These are phyloP conservation scores for Penicillium sp. DNA, from an alignment of 2,329 filamentous ascomycete species.

Conservation along the genomic window DNA sequence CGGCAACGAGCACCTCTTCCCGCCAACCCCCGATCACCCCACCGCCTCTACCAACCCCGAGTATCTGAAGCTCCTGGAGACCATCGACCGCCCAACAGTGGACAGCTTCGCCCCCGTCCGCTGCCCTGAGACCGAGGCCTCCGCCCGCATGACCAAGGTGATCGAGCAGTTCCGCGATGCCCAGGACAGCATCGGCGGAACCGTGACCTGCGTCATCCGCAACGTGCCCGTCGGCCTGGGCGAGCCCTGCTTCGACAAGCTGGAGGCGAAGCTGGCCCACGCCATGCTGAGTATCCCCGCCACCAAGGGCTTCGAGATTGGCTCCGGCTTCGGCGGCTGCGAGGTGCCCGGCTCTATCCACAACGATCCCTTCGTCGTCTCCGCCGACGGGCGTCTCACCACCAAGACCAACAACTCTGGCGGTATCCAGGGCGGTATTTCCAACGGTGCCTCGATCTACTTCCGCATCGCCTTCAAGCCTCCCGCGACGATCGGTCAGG, in stretches of 20 bases:
- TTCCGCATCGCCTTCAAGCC: conserved; percentile 96
- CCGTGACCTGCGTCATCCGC: conserved; percentile 89
- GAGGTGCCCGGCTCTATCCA: conserved; percentile 85
- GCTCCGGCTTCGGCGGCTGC: conserved; percentile 85
- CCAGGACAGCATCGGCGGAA: conserved; percentile 89
- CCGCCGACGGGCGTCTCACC: conserved; percentile 62
- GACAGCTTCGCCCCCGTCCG: conserved; percentile 84
- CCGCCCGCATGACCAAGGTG: conserved; percentile 72
- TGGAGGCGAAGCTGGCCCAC: conserved; percentile 87
- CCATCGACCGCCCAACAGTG: conserved; percentile 72
- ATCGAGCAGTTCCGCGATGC: conserved; percentile 78
- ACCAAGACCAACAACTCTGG: conserved; percentile 95
- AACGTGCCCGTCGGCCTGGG: conserved; percentile 84
- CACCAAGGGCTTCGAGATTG: conserved; percentile 93
- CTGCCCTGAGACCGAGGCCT: conserved; percentile 70
- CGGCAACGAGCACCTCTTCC: conserved; percentile 76
- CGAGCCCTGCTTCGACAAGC: conserved; percentile 93
- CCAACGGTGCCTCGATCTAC: conserved; percentile 90
- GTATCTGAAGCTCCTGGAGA: conserved; percentile 73
- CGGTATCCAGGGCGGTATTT: conserved; percentile 93
- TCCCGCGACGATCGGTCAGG: conserved; percentile 86
- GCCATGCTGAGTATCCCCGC: conserved; percentile 95
- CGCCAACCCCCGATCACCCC: conserved; percentile 68
- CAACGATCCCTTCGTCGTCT: conserved; percentile 81
- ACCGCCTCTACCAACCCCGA: conserved; percentile 72